Evolutionary conservation across 495 filamentous ascomycete genomes (phyloP).

Genomic region (Amniculicola lignicola): DNA sequence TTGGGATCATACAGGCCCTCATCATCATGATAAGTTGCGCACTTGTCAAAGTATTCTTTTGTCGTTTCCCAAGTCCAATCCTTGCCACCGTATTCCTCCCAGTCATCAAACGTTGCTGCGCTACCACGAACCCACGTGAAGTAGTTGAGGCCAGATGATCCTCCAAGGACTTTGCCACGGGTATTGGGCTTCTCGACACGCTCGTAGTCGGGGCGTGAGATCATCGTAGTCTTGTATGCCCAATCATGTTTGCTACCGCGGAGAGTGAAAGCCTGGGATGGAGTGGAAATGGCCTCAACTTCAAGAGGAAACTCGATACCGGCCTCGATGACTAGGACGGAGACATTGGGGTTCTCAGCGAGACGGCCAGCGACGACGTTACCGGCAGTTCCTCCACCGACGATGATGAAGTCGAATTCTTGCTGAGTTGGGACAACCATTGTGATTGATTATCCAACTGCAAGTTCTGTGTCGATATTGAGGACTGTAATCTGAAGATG

Average conservation of each 20-base stretch:
- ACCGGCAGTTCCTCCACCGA: conserved; percentile 60
- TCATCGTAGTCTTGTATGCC: conserved; percentile 62
- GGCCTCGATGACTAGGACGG: conserved; percentile 56
- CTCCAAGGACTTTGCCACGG: conserved; percentile 55
- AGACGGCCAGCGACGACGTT: conserved; percentile 57
- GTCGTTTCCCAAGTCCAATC: conserved; percentile 46
- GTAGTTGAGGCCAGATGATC: conserved; percentile 52
- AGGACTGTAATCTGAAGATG: too few species aligned
- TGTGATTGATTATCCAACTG: neutral
- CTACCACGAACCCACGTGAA: conserved; percentile 44
- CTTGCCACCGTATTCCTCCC: conserved; percentile 40
- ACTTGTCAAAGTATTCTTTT: conserved; percentile 54
- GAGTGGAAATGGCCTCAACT: conserved; percentile 47
- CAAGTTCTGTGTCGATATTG: too few species aligned
- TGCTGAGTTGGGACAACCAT: neutral
- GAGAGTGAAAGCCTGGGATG: conserved; percentile 45
- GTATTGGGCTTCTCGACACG: conserved; percentile 60
- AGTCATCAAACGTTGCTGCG: conserved; percentile 44
- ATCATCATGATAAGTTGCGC: conserved; percentile 57
- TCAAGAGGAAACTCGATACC: conserved; percentile 41
- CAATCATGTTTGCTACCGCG: conserved; percentile 55
- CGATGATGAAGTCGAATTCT: conserved; percentile 49
- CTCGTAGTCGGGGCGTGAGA: conserved; percentile 59
- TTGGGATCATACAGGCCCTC: conserved; percentile 41
- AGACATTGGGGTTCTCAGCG: conserved; percentile 52